A percentile compares a stretch with the other conserved stretches of the same genome.
These are phyloP conservation scores for Nicotiana otophora DNA, from an alignment of 257 asterid genomes.

Conservation along the genomic window DNA sequence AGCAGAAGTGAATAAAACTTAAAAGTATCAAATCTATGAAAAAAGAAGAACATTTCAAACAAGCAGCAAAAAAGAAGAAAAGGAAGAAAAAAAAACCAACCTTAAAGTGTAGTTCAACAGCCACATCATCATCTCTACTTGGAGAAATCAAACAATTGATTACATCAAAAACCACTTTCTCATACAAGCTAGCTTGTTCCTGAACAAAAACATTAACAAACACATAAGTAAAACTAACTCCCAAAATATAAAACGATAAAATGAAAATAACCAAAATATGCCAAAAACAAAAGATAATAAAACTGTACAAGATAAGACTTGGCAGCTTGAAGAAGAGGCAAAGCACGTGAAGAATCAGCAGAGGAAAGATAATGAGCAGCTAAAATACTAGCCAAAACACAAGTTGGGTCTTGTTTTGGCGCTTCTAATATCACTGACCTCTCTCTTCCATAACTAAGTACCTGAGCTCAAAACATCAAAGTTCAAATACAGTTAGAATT, in stretches of 20 bases:
- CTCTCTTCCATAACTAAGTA: conserved; percentile 76
- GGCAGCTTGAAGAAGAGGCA: conserved; percentile 53
- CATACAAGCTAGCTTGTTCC: conserved; percentile 68
- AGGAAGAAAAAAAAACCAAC: conserved; percentile 22
- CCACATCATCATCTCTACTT: conserved; percentile 73
- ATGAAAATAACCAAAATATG: background rate
- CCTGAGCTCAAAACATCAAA: conserved; percentile 29
- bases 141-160: conserved; percentile 50
- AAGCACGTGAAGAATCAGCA: conserved; percentile 42
- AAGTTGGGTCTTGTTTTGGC: conserved; percentile 68
- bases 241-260: background rate
- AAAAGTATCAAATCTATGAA: background rate
- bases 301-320: conserved; percentile 55
- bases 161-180: conserved; percentile 61
- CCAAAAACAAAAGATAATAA: background rate
- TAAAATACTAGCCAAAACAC: conserved; percentile 85
- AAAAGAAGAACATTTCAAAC: background rate
- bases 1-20: background rate
- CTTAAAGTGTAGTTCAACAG: conserved; percentile 73
- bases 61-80: background rate
- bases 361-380: conserved; percentile 70
- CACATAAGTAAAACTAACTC: conserved; percentile 5
- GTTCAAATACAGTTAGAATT: too few species aligned
- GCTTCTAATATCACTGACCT: conserved; percentile 83
- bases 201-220: conserved; percentile 12